Conservation (phyloP, 1,284 basidiomycete species). For the Cutaneotrichosporon cyanovorans region DNA sequence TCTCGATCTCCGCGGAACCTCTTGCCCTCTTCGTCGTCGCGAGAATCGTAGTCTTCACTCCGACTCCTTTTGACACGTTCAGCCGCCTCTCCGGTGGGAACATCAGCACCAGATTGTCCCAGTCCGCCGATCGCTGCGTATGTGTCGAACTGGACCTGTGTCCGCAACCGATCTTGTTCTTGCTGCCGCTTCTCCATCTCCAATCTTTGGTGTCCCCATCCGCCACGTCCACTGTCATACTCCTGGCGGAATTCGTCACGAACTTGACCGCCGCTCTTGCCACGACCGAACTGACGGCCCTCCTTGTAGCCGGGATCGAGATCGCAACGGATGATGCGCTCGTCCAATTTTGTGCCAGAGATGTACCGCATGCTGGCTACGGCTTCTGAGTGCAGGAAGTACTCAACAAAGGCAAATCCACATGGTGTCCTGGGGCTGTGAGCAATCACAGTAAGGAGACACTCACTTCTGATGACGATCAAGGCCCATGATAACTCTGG, state of each 20-base stretch:
- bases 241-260: constrained; percentile 95
- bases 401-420: constrained; percentile 99
- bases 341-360: constrained; percentile 97
- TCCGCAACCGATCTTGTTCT: constrained; percentile 69
- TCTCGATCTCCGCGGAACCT: constrained; percentile 36
- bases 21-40: constrained; percentile 37
- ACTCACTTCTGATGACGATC: constrained; percentile 83
- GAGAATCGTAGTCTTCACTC: constrained; percentile 25
- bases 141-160: constrained; percentile 69
- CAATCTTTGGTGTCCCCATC: constrained; percentile 67
- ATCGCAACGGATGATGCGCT: constrained; percentile 96
- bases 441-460: not conserved
- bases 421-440: constrained; percentile 74
- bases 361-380: constrained; percentile 88
- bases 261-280: constrained; percentile 91
- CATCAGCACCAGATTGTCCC: constrained; percentile 73
- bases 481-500: constrained; percentile 90
- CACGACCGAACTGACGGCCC: constrained; percentile 93
- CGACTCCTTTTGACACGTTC: constrained; percentile 30
- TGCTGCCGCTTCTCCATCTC: constrained; percentile 52
- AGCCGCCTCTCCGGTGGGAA: constrained; percentile 43
- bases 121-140: constrained; percentile 77
- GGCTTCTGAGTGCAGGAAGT: constrained; percentile 91
- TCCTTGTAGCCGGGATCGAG: constrained; percentile 97
- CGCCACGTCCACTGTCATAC: constrained; percentile 90